Evolutionary conservation across 2,329 filamentous ascomycete genomes (phyloP), one percentile per base, ranked within the genome.

Genomic region (Claviceps monticola): DNA sequence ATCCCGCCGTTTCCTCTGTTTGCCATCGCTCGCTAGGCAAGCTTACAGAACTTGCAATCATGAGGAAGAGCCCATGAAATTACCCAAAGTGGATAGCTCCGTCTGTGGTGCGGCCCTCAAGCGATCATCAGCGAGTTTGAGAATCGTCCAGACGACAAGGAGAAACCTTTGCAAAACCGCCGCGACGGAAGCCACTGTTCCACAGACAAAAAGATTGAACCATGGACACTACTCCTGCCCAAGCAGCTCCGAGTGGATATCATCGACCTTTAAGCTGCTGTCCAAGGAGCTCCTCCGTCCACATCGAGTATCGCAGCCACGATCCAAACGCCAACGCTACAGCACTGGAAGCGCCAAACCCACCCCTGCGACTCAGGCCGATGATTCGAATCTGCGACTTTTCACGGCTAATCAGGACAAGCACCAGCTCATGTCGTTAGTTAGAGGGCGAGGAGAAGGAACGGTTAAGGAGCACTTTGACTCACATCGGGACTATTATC

Each of bases 1-100:
- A 29, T 21, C 14, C 9, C 29, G n/a, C 21, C n/a, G 16, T 37
- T 16, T 42, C 29, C 37, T 13, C 8, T 19, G 14, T 34, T 34
- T 11, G 44, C 39, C 29, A 17, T 41, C 48, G 43, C 26, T 34
- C 14, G 23, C 9, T 26, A 4, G 49, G 50, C 39, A 50, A 34
- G 42, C 39, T 29, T 51, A 47, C 51, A 47, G 21, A 45, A 50
- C 44, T 53, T 57, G 57, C 53, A 62, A 71, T 58, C 67, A 77
- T 76, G 74, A 70, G 65, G 70, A 73, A 69, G 69, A 72, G 67
- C 76, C 71, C 74, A 81, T 81, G 78, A 80, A 74, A 75, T 68
- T 74, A 68, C 68, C 72, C 61, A 74, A 74, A 75, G 72, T 79
- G 68, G 75, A 80, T 68, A 69, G 75, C 71, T 75, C 75, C 71